A percentile compares a stretch with the other conserved stretches of the same genome.
Evolutionary conservation across 2,329 filamentous ascomycete genomes (phyloP).

Genomic region (Colletotrichum sp.): DNA sequence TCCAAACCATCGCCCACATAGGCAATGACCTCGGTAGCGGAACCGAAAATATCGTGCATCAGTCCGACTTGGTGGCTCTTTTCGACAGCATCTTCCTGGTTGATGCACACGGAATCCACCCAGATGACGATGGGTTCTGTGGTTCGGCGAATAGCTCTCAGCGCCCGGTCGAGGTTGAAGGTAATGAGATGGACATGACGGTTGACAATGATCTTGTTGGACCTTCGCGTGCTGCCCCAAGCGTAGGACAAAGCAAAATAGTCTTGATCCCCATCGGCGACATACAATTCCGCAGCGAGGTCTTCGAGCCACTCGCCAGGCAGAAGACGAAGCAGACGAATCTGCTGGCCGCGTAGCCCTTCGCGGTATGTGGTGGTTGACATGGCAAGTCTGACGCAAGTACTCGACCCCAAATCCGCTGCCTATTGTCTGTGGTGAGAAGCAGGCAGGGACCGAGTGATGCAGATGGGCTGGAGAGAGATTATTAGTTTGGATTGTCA

Average conservation of each 20-base stretch:
- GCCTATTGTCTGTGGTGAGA: background rate
- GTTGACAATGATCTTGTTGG: slow-evolving; percentile 24
- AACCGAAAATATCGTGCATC: slow-evolving; percentile 16
- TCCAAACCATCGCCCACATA: slow-evolving; percentile 12
- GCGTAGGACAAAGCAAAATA: slow-evolving; percentile 32
- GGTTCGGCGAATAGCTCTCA: slow-evolving; percentile 26
- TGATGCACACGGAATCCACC: slow-evolving; percentile 23
- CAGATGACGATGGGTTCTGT: background rate
- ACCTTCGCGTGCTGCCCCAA: slow-evolving; percentile 26
- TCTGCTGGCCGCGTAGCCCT: background rate
- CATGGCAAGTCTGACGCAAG: background rate
- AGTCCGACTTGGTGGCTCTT: slow-evolving; percentile 16
- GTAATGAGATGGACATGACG: slow-evolving; percentile 24
- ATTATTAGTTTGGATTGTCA: background rate
- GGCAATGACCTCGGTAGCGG: background rate
- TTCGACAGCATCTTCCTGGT: slow-evolving; percentile 15
- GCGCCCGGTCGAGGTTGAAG: slow-evolving; percentile 29
- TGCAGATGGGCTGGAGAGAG: background rate
- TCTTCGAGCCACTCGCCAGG: slow-evolving; percentile 15
- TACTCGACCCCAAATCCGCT: background rate
- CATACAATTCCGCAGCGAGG: background rate
- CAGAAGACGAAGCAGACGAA: slow-evolving; percentile 8
- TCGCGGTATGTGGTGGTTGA: background rate
- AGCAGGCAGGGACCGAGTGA: background rate
- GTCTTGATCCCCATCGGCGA: background rate